phyloP scores from a whole-genome alignment of 1,139 yeast species.

The Blastobotrys persicus region DNA sequence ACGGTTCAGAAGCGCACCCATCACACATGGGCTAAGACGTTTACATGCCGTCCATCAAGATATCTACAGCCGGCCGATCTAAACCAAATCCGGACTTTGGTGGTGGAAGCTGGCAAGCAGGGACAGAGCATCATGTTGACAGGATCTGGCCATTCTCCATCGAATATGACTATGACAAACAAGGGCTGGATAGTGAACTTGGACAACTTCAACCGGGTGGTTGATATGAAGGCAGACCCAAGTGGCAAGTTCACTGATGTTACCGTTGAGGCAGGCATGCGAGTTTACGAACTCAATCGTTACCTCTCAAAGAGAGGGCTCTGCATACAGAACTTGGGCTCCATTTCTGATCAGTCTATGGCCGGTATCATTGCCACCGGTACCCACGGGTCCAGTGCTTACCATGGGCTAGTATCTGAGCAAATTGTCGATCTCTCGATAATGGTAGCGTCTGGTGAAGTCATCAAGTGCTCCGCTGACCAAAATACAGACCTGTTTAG shows the following conservation, averaged over 20 bases:
- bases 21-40: constrained; percentile 91
- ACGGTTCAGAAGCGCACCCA: constrained; percentile 37
- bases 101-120: constrained; percentile 58
- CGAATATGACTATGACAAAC: constrained; percentile 80
- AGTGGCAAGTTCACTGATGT: constrained; percentile 77
- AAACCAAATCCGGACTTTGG: constrained; percentile 62
- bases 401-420: constrained; percentile 85
- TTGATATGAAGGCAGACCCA: constrained; percentile 42
- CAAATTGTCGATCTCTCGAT: constrained; percentile 73
- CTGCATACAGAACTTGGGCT: constrained; percentile 89
- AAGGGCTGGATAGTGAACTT: constrained; percentile 84
- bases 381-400: constrained; percentile 93
- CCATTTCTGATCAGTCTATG: constrained; percentile 88
- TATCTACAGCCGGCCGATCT: constrained; percentile 71
- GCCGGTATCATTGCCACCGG: constrained; percentile 97
- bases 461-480: constrained; percentile 65
- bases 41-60: constrained; percentile 68
- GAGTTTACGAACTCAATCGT: constrained; percentile 75
- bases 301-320: constrained; percentile 59
- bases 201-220: constrained; percentile 60
- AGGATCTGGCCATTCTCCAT: constrained; percentile 96
- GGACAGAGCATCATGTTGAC: constrained; percentile 76
- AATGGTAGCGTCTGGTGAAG: constrained; percentile 67
- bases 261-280: constrained; percentile 88
- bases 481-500: constrained; percentile 68